Percentiles rank a stretch among this genome's conserved stretches.
These are phyloP conservation scores for Metschnikowia colocasiae DNA, from an alignment of 805 yeast species.

Conservation along the genomic window DNA sequence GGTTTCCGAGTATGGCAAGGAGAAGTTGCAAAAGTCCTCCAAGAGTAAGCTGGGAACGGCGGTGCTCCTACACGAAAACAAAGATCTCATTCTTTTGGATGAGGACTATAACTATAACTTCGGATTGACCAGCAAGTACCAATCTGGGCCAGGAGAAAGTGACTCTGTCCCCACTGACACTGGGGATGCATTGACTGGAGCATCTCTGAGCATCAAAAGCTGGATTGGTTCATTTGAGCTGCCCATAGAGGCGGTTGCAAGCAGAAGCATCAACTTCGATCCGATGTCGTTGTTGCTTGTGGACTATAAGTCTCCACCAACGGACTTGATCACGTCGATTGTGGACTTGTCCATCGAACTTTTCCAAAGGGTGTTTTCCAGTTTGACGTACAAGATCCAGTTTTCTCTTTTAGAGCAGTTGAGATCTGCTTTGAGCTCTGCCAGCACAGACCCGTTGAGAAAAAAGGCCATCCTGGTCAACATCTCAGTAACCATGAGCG, in stretches of 20 bases:
- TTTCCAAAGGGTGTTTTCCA: conserved; percentile 66
- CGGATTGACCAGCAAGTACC: conserved; percentile 53
- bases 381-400: conserved; percentile 73
- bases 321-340: conserved; percentile 36
- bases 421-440: conserved; percentile 47
- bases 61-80: conserved; percentile 24
- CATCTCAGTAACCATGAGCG: conserved; percentile 60
- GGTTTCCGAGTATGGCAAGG: conserved; percentile 11
- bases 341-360: conserved; percentile 79
- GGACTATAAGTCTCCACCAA: conserved; percentile 24
- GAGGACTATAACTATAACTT: conserved; percentile 48
- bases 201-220: background rate
- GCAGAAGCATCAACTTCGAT: conserved; percentile 32
- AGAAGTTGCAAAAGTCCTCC: conserved; percentile 19
- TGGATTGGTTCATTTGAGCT: conserved; percentile 36
- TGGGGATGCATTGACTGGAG: background rate
- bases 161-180: background rate
- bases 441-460: conserved; percentile 31
- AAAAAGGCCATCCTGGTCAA: conserved; percentile 56
- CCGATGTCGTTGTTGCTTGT: conserved; percentile 26
- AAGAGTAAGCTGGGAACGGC: conserved; percentile 14
- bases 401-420: conserved; percentile 82
- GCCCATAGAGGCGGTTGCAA: conserved; percentile 19
- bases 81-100: conserved; percentile 31
- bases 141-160: background rate